Percentiles rank a stretch among this genome's conserved stretches.
Conservation (phyloP, 2,329 filamentous ascomycete species). For the Calonectria hawksworthii region DNA sequence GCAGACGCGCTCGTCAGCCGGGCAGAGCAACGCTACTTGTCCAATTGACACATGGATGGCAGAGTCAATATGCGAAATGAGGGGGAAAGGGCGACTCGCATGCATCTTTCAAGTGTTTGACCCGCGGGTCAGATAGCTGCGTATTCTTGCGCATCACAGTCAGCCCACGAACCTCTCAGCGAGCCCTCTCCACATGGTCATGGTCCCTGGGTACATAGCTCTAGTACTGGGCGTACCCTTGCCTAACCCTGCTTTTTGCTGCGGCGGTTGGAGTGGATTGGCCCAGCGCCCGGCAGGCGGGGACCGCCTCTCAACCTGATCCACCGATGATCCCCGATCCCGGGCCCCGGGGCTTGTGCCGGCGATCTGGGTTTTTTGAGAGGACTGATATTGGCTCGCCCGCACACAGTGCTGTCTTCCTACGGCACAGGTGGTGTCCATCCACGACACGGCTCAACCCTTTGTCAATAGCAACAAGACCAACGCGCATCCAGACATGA, state of each 20-base stretch:
- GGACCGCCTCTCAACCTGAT: slow-evolving; percentile 16
- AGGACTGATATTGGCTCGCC: not conserved
- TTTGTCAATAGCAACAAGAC: slow-evolving; percentile 1
- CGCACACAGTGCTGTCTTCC: slow-evolving; percentile 13
- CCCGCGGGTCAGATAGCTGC: not conserved
- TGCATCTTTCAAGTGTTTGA: not conserved
- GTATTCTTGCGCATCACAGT: not conserved
- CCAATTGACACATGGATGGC: not conserved
- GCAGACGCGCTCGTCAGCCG: slow-evolving; percentile 1
- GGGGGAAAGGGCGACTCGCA: not conserved
- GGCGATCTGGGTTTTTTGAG: slow-evolving; percentile 43
- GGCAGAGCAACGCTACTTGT: not conserved
- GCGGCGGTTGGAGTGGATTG: slow-evolving; percentile 11
- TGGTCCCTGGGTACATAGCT: slow-evolving; percentile 10
- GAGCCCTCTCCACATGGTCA: slow-evolving; percentile 5
- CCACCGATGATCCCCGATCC: slow-evolving; percentile 40
- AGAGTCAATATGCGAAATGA: not conserved
- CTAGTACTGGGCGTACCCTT: not conserved
- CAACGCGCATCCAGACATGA: slow-evolving; percentile 8
- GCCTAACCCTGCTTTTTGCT: not conserved
- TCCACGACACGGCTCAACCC: not conserved
- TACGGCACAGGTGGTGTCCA: slow-evolving; percentile 8
- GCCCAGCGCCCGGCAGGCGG: slow-evolving; percentile 6
- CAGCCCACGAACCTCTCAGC: slow-evolving; percentile 12
- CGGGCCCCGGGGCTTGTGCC: slow-evolving; percentile 31